Evolutionary conservation across 495 filamentous ascomycete genomes (phyloP).

Genomic region (Aspergillus steynii): DNA sequence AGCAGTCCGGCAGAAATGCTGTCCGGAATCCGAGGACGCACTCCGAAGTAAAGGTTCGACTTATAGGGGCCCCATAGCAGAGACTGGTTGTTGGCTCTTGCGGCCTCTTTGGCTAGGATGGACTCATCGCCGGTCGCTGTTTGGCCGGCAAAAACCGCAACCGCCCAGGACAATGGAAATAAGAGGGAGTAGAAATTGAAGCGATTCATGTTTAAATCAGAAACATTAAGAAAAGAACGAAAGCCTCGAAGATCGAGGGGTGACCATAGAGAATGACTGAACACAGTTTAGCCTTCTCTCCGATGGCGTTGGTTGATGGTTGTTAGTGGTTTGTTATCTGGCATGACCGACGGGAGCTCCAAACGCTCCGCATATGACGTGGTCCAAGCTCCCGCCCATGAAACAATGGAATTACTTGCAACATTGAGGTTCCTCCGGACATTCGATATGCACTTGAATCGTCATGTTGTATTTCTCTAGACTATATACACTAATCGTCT

Average conservation of each 20-base stretch:
- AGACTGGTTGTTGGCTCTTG: conserved; percentile 71
- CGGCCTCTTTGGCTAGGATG: conserved; percentile 42
- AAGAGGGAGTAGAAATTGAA: conserved; percentile 30
- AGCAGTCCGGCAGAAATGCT: conserved; percentile 81
- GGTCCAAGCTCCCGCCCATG: conserved; percentile 35
- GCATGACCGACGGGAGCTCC: conserved; percentile 20
- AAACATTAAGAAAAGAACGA: conserved; percentile 26
- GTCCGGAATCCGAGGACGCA: conserved; percentile 83
- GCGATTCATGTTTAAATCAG: conserved; percentile 32
- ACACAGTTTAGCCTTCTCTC: too few species aligned
- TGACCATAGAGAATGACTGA: conserved; percentile 7
- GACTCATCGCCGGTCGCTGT: conserved; percentile 36
- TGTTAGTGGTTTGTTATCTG: conserved; percentile 19
- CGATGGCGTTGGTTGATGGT: neutral
- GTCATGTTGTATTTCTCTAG: neutral
- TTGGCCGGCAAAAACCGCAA: conserved; percentile 34
- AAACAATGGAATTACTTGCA: too few species aligned
- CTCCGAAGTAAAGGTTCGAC: conserved; percentile 94
- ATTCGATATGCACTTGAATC: neutral
- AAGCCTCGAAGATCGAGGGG: conserved; percentile 16
- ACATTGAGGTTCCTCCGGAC: too few species aligned
- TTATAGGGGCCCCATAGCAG: conserved; percentile 96
- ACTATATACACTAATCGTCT: conserved; percentile 11
- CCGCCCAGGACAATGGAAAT: conserved; percentile 32
- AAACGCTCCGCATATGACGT: conserved; percentile 38